Evolutionary conservation across 129 eudicot genomes (phyloP), one percentile per base, ranked within the genome.

Genomic region (Flaveria brownii): DNA sequence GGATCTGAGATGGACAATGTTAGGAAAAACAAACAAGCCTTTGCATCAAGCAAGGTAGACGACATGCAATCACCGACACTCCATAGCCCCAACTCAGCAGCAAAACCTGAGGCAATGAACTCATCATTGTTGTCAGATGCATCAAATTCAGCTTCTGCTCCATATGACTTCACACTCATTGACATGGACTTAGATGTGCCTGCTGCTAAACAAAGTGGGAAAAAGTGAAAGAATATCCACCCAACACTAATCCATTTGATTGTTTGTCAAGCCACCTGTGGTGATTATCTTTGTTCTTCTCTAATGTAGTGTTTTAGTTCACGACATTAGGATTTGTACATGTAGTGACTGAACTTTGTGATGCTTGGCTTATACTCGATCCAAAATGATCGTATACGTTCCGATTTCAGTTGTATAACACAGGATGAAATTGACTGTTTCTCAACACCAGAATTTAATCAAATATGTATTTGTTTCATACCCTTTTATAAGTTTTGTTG

Each of bases 1-100:
- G 99, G 99, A 16, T 85, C 91, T 6, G 99, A 94, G 74, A 94
- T 94, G 99, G 99, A 94, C 77, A 84, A 88, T 28, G 99, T 86
- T 18, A 80, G 97, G 71, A 89, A 80, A 78, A 89, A 91, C 85
- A 91, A 89, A 59, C 86, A 89, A 68, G 62, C 81, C 51, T 70
- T 47, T 23, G 93, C 90, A 20, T 26, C 86, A 85, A 86, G 42
- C 84, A 61, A 61, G 17, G 43, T 26, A 61, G 68, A 61, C 1
- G 68, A 61, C 43, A 26, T 30, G 14, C 68, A 26, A 30, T 30
- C 69, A 30, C 45, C 69, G 10, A 86, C 75, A 70, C 79, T 45
- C 78, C 39, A 75, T 55, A 50, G 74, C 26, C 39, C 85, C 56
- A 79, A 73, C 9, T 57, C 80, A 63, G 30, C 69, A 46, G 26